Conservation (phyloP, 192 early-diverging fungal species). For the Podila minutissima region DNA sequence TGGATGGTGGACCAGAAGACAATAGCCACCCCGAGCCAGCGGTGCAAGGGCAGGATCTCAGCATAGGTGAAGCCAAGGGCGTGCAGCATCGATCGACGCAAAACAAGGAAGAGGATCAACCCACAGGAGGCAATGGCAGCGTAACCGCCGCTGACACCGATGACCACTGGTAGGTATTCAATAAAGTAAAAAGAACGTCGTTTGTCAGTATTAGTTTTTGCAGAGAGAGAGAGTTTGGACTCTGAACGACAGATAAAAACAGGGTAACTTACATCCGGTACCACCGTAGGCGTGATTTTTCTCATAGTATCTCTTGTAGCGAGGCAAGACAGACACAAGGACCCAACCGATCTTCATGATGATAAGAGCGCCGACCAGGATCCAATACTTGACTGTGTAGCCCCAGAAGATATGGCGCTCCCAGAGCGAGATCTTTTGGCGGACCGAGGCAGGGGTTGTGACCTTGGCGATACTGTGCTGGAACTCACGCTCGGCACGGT, state of each 20-base stretch:
- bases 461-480: constrained; percentile 38
- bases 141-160: constrained; percentile 23
- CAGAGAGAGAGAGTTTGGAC: neutral
- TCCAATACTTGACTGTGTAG: constrained; percentile 48
- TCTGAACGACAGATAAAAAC: neutral
- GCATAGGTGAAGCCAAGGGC: constrained; percentile 42
- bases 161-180: constrained; percentile 7
- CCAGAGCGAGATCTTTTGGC: constrained; percentile 44
- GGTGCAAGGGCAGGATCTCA: constrained; percentile 42
- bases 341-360: constrained; percentile 19
- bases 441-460: constrained; percentile 14
- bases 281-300: neutral
- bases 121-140: constrained; percentile 20
- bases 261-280: constrained; percentile 26
- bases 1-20: constrained; percentile 40
- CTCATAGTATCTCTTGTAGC: neutral
- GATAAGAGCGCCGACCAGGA: constrained; percentile 17
- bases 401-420: constrained; percentile 41
- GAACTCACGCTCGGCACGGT: constrained; percentile 39
- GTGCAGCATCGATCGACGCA: constrained; percentile 48
- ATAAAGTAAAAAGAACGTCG: neutral
- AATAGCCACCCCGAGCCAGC: constrained; percentile 44
- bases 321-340: neutral
- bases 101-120: constrained; percentile 33
- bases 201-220: neutral